Conservation (phyloP, 148 eudicot genomes). For the Camellia japonica region DNA sequence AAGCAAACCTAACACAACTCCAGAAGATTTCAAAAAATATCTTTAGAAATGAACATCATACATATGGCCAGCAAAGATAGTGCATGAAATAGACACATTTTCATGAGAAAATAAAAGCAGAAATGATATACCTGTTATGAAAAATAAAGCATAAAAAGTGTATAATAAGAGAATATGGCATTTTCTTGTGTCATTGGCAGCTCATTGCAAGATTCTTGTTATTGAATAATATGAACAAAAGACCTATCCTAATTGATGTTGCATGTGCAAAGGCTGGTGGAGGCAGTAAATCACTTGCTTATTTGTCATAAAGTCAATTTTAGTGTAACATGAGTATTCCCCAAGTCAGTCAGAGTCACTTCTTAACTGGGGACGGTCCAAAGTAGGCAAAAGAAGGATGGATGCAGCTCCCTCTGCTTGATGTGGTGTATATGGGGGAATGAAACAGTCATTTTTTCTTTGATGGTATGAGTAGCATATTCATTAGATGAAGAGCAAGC, state of each 20-base stretch:
- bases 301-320: background rate
- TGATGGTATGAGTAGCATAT: background rate
- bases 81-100: background rate
- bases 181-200: background rate
- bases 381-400: background rate
- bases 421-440: background rate
- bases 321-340: background rate
- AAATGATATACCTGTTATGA: no score
- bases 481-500: background rate
- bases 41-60: constrained; percentile 1
- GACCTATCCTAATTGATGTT: background rate
- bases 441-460: background rate
- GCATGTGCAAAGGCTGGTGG: background rate
- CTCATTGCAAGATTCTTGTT: background rate
- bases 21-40: background rate
- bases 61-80: background rate
- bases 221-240: background rate
- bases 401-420: background rate
- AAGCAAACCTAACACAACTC: background rate
- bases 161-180: background rate
- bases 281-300: background rate
- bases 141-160: no score
- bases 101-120: background rate
- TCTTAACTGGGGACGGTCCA: background rate
- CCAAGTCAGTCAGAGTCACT: background rate